A percentile compares a stretch with the other conserved stretches of the same genome.
Evolutionary conservation across 2,329 filamentous ascomycete species (phyloP).

Genomic region (Albophoma yamanashiensis): DNA sequence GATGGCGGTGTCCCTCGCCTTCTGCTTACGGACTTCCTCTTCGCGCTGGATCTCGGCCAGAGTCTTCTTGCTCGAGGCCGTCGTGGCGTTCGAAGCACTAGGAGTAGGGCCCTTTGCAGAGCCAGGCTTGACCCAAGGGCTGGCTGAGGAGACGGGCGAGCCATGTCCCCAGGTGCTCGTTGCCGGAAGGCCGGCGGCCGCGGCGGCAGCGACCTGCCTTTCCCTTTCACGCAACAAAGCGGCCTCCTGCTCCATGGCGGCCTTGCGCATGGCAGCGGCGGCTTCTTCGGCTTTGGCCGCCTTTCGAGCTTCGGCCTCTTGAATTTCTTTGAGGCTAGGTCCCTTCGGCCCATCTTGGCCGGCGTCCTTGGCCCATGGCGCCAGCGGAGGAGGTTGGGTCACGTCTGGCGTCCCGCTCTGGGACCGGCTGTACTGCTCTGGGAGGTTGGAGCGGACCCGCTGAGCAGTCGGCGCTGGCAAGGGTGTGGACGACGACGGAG

Average conservation of each 20-base stretch:
- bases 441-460: slow-evolving; percentile 71
- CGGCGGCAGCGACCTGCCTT: slow-evolving; percentile 36
- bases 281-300: slow-evolving; percentile 81
- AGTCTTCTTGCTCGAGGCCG: slow-evolving; percentile 62
- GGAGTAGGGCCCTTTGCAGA: slow-evolving; percentile 27
- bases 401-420: slow-evolving; percentile 66
- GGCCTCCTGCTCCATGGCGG: slow-evolving; percentile 70
- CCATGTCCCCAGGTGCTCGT: slow-evolving; percentile 81
- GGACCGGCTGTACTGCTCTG: slow-evolving; percentile 62
- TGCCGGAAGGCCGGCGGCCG: slow-evolving; percentile 72
- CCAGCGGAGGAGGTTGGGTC: slow-evolving; percentile 57
- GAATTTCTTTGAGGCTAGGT: slow-evolving; percentile 90
- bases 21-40: slow-evolving; percentile 73
- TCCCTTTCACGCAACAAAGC: slow-evolving; percentile 47
- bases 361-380: slow-evolving; percentile 89
- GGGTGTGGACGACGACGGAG: slow-evolving; percentile 67
- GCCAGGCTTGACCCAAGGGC: slow-evolving; percentile 58
- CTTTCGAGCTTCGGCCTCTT: slow-evolving; percentile 88
- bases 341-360: slow-evolving; percentile 63
- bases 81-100: slow-evolving; percentile 9
- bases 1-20: slow-evolving; percentile 41
- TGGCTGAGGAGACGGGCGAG: slow-evolving; percentile 56
- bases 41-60: slow-evolving; percentile 94
- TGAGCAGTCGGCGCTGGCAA: slow-evolving; percentile 84
- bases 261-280: slow-evolving; percentile 66